These are phyloP conservation scores for Pachyrhizus erosus DNA, from an alignment of 306 rosid genomes.

Conservation along the genomic window DNA sequence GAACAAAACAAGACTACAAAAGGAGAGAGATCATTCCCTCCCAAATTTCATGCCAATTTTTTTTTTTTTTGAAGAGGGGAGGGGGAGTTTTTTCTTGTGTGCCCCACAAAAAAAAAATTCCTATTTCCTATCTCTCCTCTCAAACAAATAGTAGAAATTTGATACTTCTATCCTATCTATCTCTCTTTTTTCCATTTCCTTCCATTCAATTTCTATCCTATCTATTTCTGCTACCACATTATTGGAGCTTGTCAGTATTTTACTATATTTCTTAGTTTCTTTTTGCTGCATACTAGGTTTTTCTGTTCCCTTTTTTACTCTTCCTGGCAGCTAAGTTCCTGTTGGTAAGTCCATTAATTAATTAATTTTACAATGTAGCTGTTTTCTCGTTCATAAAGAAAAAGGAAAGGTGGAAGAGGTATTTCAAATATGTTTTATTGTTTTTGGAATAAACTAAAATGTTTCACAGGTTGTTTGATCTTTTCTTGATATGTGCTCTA, in stretches of 20 bases:
- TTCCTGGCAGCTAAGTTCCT: background rate
- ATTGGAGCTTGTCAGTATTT: background rate
- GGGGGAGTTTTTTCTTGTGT: no score
- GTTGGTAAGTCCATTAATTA: constrained; percentile 30
- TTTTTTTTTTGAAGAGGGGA: no score
- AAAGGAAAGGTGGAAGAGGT: constrained; percentile 1
- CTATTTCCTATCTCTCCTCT: no score
- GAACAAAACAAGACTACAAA: no score
- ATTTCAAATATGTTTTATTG: constrained; percentile 29
- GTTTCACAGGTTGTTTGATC: constrained; percentile 22
- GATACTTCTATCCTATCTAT: no score
- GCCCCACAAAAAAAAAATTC: no score
- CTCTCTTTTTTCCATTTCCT: no score
- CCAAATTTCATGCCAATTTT: no score
- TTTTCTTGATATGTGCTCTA: constrained; percentile 11
- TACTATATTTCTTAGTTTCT: background rate
- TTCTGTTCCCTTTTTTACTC: constrained; percentile 9
- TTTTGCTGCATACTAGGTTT: constrained; percentile 3
- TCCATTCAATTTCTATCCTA: no score
- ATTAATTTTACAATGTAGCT: constrained; percentile 15
- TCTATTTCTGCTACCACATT: background rate
- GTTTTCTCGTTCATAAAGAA: background rate
- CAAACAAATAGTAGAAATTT: no score
- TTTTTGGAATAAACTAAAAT: constrained; percentile 25
- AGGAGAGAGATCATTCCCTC: no score